Evolutionary conservation across 2,329 filamentous ascomycete genomes (phyloP).

Genomic region (Atkinsonella hypoxylon): DNA sequence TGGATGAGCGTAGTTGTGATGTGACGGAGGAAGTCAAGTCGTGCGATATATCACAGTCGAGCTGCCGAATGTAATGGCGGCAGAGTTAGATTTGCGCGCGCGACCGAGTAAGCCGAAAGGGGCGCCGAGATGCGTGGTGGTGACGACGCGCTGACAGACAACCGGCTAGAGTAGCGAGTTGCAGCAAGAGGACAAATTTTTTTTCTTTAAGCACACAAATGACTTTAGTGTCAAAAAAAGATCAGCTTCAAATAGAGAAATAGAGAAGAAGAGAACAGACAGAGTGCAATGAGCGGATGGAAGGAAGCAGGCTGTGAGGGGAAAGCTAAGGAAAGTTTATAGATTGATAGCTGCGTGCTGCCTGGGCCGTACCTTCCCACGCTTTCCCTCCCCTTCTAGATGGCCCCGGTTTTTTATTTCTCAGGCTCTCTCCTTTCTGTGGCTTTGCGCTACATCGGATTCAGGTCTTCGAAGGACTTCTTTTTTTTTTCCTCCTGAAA

Average conservation of each 20-base stretch:
- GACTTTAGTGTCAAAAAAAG: too few species aligned
- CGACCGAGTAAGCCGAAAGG: conserved; percentile 4
- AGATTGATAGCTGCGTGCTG: not conserved
- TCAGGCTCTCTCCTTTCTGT: not conserved
- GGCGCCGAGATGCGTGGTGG: not conserved
- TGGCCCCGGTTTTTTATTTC: too few species aligned
- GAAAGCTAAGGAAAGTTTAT: not conserved
- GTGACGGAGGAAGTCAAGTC: not conserved
- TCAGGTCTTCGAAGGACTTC: not conserved
- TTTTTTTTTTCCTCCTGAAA: not conserved
- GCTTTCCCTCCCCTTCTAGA: not conserved
- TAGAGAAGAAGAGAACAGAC: not conserved
- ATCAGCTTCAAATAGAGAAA: not conserved
- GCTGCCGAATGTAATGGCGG: not conserved
- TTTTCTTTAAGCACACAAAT: too few species aligned
- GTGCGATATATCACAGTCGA: not conserved
- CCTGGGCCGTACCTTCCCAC: not conserved
- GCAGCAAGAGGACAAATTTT: not conserved
- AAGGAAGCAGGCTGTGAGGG: not conserved
- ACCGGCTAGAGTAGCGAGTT: not conserved
- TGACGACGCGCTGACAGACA: not conserved
- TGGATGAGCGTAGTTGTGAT: conserved; percentile 4
- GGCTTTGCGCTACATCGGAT: not conserved
- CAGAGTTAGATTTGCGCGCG: not conserved
- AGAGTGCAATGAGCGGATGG: not conserved